Conservation (phyloP, 768 basidiomycete species). For the Scleroderma citrinum region DNA sequence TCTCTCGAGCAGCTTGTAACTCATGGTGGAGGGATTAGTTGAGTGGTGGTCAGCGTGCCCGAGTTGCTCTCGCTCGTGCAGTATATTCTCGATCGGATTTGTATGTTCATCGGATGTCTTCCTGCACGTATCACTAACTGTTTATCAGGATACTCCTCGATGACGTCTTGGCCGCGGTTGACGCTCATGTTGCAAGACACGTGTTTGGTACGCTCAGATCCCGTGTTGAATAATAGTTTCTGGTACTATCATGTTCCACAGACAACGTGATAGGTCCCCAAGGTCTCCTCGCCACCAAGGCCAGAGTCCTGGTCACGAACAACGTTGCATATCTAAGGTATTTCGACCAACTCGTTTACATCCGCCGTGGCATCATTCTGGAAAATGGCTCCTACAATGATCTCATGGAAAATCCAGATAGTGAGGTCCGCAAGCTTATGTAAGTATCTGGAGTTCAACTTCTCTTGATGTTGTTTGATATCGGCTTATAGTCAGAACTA, state of each 20-base stretch:
- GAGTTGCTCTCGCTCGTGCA: constrained; percentile 79
- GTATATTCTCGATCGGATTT: constrained; percentile 91
- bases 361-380: constrained; percentile 78
- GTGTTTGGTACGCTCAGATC: constrained; percentile 52
- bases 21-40: constrained; percentile 35
- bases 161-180: constrained; percentile 83
- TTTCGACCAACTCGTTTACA: constrained; percentile 68
- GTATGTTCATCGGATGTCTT: constrained; percentile 32
- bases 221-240: neutral
- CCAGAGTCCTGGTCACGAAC: constrained; percentile 83
- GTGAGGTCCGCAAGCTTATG: constrained; percentile 73
- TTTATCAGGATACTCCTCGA: constrained; percentile 65
- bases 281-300: constrained; percentile 77
- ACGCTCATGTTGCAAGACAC: constrained; percentile 84
- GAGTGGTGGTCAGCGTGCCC: constrained; percentile 81
- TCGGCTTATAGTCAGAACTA: constrained; percentile 37
- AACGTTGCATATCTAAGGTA: constrained; percentile 76
- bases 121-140: neutral
- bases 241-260: constrained; percentile 20
- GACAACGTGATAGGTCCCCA: constrained; percentile 84
- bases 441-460: constrained; percentile 30
- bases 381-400: constrained; percentile 65
- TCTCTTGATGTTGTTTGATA: neutral
- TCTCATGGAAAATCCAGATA: constrained; percentile 52
- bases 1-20: constrained; percentile 6